Percentiles rank a stretch among this genome's conserved stretches.
These are phyloP conservation scores for Neofusicoccum sp. DNA, from an alignment of 2,329 filamentous ascomycete genomes.

Conservation along the genomic window DNA sequence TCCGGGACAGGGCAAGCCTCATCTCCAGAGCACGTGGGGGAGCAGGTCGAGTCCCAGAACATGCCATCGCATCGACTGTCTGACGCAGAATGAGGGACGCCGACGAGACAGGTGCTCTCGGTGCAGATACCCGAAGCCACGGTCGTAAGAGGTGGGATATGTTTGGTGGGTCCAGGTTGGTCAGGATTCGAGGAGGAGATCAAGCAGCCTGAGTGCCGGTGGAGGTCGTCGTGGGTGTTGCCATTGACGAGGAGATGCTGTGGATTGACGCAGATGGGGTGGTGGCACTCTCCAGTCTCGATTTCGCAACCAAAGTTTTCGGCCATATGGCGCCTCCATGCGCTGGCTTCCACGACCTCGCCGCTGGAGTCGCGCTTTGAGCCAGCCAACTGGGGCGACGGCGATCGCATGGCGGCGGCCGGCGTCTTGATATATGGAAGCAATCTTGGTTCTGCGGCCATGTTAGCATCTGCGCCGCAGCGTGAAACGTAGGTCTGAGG, in stretches of 20 bases:
- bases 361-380: constrained; percentile 15
- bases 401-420: constrained; percentile 9
- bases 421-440: constrained; percentile 7
- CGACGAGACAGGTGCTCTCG: not conserved
- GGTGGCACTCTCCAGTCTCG: constrained; percentile 13
- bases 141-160: not conserved
- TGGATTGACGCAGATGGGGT: constrained; percentile 16
- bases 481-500: not conserved
- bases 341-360: constrained; percentile 4
- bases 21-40: constrained; percentile 31
- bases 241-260: constrained; percentile 12
- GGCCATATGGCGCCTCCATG: constrained; percentile 9
- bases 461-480: not conserved
- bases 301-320: constrained; percentile 16
- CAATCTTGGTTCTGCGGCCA: constrained; percentile 14
- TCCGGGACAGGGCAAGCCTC: constrained; percentile 30
- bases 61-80: constrained; percentile 37
- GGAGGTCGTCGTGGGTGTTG: constrained; percentile 11
- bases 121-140: constrained; percentile 11
- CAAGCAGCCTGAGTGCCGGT: constrained; percentile 9
- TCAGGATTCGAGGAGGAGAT: not conserved
- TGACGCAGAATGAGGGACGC: not conserved
- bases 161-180: not conserved
- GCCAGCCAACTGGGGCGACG: constrained; percentile 16
- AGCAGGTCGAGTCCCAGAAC: constrained; percentile 28